phyloP scores from a whole-genome alignment of 768 basidiomycete species.

The Terana coerulea region DNA sequence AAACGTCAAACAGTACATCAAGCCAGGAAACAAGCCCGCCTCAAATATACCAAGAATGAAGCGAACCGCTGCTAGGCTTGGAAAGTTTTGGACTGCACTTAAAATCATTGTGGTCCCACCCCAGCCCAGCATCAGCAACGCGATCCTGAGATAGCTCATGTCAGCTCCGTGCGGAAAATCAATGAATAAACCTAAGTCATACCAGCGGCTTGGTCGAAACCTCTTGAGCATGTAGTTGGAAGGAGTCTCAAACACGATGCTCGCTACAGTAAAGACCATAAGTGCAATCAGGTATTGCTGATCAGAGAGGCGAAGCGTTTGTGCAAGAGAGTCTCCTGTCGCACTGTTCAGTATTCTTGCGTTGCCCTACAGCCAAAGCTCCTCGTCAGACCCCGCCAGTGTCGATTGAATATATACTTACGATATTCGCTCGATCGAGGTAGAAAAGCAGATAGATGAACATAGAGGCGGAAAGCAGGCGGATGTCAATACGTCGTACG shows the following conservation, averaged over 20 bases:
- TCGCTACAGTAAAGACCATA: slow-evolving; percentile 17
- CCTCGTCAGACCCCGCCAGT: neutral
- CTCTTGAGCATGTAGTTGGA: slow-evolving; percentile 25
- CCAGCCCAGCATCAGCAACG: slow-evolving; percentile 37
- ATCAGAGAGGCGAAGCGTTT: slow-evolving; percentile 11
- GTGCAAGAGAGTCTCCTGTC: slow-evolving; percentile 15
- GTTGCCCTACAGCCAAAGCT: slow-evolving; percentile 1
- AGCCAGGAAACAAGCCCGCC: slow-evolving; percentile 70
- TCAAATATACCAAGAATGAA: slow-evolving; percentile 62
- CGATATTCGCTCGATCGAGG: slow-evolving; percentile 21
- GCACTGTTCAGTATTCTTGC: slow-evolving; percentile 18
- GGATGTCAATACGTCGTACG: slow-evolving; percentile 14
- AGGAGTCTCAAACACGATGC: neutral
- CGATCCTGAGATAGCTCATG: slow-evolving; percentile 19
- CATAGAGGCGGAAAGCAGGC: slow-evolving; percentile 16
- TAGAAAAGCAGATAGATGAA: slow-evolving; percentile 20
- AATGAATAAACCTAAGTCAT: slow-evolving; percentile 43
- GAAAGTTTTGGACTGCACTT: slow-evolving; percentile 39
- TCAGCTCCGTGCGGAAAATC: neutral
- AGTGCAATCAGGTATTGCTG: slow-evolving; percentile 18
- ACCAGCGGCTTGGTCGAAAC: slow-evolving; percentile 29
- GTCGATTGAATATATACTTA: slow-evolving; percentile 1
- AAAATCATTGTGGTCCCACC: slow-evolving; percentile 35
- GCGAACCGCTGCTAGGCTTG: slow-evolving; percentile 55
- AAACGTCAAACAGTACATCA: slow-evolving; percentile 48